Base-by-base conservation (phyloP, 2,329 filamentous ascomycete genomes). In the Calcarisporium arbuscula region DNA sequence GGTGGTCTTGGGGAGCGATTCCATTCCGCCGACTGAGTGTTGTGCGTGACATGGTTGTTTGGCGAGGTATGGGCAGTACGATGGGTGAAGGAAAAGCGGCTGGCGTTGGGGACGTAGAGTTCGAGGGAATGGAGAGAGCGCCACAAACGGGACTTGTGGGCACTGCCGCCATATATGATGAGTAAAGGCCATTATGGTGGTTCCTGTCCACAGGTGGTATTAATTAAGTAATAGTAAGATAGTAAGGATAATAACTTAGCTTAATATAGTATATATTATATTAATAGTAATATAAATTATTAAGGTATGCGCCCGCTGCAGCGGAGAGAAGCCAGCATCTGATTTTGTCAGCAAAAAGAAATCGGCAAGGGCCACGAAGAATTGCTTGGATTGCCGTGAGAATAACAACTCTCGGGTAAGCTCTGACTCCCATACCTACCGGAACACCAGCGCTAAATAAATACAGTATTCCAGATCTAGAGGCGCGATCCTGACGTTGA, bases 1-100 rank as follows among this genome's bases (percentile, higher is more conserved):
- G 30, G 15, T 18, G 38, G n/a, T n/a, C 11, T 46, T 45, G 15
- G 41, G 41, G 9, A 50, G 36, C 28, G 16, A 21, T 32, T 14
- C 12, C n/a, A n/a, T 28, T 28, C 12, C 12, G 16, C 12, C 26
- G 26, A 28, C 26, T 8, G 14, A 15, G 12, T 7, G 26, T 28
- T 14, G 14, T 15, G 26, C 26, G n/a, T 15, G 26, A n/a, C 26
- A 28, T 28, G 12, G 26, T 15, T 15, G 16, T 9, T 28, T 15
- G n/a, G 16, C 12, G 12, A 28, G 26, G 26, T 15, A 28, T 15
- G 26, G n/a, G n/a, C n/a, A n/a, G n/a, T n/a, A n/a, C n/a, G n/a
- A n/a, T 28, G n/a, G 26, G 26, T 15, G n/a, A n/a, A 11, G 26
- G n/a, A 7, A 8, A 28, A 28, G 26, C 16, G 26, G 16, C 26